These are phyloP conservation scores for Alternaria brassicicola DNA, from an alignment of 2,329 filamentous ascomycete genomes.

Conservation along the genomic window DNA sequence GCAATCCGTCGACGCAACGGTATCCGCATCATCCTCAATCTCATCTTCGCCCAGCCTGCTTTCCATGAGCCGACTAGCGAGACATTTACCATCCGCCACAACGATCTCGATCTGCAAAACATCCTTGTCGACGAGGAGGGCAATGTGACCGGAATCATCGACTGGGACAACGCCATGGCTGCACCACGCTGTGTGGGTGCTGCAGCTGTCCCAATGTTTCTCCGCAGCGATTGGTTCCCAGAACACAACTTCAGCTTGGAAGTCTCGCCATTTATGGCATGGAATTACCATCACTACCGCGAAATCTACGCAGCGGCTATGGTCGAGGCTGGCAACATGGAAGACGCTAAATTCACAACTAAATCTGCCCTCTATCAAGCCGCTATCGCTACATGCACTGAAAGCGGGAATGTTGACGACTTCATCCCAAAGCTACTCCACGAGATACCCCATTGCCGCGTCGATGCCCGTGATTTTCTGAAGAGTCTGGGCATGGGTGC, in stretches of 20 bases:
- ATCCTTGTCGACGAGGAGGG: constrained; percentile 23
- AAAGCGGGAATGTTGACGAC: neutral
- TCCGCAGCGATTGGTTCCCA: constrained; percentile 13
- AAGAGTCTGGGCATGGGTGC: neutral
- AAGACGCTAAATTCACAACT: constrained; percentile 3
- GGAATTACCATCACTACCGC: constrained; percentile 11
- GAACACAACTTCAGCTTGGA: neutral
- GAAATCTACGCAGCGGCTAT: constrained; percentile 14
- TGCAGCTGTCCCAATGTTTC: constrained; percentile 8
- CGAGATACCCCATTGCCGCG: neutral
- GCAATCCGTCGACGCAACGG: constrained; percentile 3
- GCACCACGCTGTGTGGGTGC: constrained; percentile 19
- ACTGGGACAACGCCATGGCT: constrained; percentile 18
- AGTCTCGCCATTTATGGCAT: neutral
- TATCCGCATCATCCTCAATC: constrained; percentile 2
- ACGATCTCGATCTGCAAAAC: constrained; percentile 33
- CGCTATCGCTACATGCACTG: neutral
- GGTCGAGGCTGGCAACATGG: neutral
- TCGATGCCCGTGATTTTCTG: neutral
- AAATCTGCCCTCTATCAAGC: constrained; percentile 10
- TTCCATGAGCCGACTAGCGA: constrained; percentile 8
- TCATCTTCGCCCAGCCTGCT: neutral
- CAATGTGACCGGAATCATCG: constrained; percentile 26
- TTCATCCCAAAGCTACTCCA: neutral
- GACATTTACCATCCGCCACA: constrained; percentile 25